Conservation (phyloP, 371 early-diverging fungal species). For the Mortierella sp. region DNA sequence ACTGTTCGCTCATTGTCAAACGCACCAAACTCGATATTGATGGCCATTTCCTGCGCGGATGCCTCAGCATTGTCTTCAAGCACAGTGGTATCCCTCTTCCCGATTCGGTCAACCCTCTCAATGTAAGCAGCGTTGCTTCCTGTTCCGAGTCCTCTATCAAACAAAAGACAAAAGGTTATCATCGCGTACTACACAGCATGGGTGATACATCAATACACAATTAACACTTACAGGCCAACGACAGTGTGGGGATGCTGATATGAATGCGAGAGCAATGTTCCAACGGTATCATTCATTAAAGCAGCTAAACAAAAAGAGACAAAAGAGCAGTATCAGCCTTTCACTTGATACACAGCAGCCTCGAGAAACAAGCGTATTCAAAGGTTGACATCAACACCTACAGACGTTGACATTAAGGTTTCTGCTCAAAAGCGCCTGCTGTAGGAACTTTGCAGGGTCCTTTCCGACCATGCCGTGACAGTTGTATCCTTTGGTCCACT, state of each 20-base stretch:
- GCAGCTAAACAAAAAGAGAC: conserved; percentile 63
- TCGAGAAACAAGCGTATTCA: not conserved
- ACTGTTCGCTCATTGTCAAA: conserved; percentile 85
- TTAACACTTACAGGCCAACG: conserved; percentile 73
- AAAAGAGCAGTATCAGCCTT: not conserved
- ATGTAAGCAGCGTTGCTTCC: conserved; percentile 97
- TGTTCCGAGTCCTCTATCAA: conserved; percentile 87
- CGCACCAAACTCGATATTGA: conserved; percentile 95
- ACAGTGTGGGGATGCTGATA: conserved; percentile 83
- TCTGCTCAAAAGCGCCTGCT: conserved; percentile 85
- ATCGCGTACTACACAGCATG: not conserved
- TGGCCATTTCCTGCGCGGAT: conserved; percentile 76
- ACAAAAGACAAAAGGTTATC: not conserved
- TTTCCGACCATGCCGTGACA: conserved; percentile 85
- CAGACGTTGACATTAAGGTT: conserved; percentile 68
- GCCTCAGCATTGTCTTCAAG: conserved; percentile 43
- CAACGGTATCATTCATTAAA: conserved; percentile 97
- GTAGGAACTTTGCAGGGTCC: conserved; percentile 91
- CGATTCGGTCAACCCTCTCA: conserved; percentile 73
- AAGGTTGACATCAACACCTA: not conserved
- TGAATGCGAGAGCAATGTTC: conserved; percentile 90
- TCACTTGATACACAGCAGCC: not conserved
- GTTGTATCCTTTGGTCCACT: conserved; percentile 96
- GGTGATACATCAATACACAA: not conserved
- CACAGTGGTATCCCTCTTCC: conserved; percentile 26